Evolutionary conservation across 2,329 filamentous ascomycete species (phyloP).

Genomic region (Trichoderma sp.): DNA sequence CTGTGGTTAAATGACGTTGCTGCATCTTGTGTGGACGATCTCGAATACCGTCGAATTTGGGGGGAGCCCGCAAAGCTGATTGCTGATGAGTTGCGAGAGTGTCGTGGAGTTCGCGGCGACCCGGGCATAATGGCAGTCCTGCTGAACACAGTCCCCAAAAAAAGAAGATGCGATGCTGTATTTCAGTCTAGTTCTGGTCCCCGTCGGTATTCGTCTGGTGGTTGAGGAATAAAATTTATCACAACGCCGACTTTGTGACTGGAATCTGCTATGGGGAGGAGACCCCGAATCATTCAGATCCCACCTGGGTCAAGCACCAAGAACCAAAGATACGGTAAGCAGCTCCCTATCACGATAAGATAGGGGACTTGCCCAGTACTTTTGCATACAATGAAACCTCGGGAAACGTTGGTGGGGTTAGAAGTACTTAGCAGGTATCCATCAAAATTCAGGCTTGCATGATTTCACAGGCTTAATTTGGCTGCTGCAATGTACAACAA

Average conservation of each 20-base stretch:
- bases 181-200: not conserved
- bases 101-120: constrained; percentile 60
- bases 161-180: not conserved
- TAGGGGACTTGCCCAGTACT: not conserved
- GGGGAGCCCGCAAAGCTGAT: constrained; percentile 53
- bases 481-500: not conserved
- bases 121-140: constrained; percentile 39
- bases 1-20: constrained; percentile 54
- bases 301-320: not conserved
- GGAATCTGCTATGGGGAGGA: constrained; percentile 1
- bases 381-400: not conserved
- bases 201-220: not conserved
- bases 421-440: not conserved
- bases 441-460: not conserved
- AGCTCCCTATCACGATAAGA: constrained; percentile 22
- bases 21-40: constrained; percentile 56
- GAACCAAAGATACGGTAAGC: constrained; percentile 27
- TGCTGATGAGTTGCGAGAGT: constrained; percentile 62
- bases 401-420: not conserved
- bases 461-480: not conserved
- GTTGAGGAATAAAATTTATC: not conserved
- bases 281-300: constrained; percentile 1
- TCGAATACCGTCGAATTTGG: constrained; percentile 53
- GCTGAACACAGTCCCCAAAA: not conserved
- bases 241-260: not conserved